A percentile compares a stretch with the other conserved stretches of the same genome.
These are phyloP conservation scores for Vigna unguiculata DNA, from an alignment of 306 rosid genomes.

Conservation along the genomic window DNA sequence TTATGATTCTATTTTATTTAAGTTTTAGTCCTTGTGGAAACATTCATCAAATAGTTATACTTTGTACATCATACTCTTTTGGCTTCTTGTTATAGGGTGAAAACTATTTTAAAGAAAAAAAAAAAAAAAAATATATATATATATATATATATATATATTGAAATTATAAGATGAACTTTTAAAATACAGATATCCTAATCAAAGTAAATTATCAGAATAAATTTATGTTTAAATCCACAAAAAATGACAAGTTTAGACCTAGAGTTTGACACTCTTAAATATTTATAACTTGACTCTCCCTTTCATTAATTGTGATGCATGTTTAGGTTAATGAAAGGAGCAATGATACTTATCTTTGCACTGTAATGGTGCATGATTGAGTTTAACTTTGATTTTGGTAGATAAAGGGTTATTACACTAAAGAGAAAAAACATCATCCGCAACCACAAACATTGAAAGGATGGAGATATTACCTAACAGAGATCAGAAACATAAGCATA, in stretches of 20 bases:
- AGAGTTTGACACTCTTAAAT: background rate
- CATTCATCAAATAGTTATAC: background rate
- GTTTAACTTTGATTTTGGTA: background rate
- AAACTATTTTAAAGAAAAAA: no score
- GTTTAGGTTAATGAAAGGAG: background rate
- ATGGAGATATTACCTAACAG: background rate
- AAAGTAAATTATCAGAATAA: background rate
- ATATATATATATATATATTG: no score
- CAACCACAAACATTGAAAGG: background rate
- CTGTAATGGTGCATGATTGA: slow-evolving; percentile 24
- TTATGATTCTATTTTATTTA: background rate
- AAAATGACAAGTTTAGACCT: background rate
- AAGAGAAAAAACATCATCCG: background rate
- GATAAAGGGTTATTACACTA: background rate
- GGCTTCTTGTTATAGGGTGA: no score
- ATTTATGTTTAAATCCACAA: background rate
- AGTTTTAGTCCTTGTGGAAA: background rate
- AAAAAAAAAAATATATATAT: no score
- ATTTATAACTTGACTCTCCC: background rate
- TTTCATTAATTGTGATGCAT: slow-evolving; percentile 2
- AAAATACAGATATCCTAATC: background rate
- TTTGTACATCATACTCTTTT: background rate
- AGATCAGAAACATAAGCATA: background rate
- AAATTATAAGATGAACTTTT: no score
- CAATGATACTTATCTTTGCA: background rate